Base-by-base conservation (phyloP, 1,284 basidiomycete species). In the Spongiforma sp. region DNA sequence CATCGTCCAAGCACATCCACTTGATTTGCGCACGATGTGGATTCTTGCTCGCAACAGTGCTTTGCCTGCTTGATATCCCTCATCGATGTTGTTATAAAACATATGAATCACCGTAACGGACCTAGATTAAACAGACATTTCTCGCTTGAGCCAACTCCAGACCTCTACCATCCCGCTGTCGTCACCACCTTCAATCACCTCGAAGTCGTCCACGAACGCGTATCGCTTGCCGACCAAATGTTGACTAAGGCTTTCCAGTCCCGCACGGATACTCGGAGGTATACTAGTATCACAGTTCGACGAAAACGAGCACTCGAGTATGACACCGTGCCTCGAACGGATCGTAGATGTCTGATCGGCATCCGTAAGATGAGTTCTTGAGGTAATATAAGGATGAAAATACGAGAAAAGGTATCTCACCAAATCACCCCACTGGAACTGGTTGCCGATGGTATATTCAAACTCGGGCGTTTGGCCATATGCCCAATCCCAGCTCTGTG, bases 391-490 rank as follows among this genome's bases (percentile, higher is more conserved):
- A 7, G 10, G 9, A 21, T 32, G 28, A 59, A 21, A 33, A 52
- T n/a, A 62, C 12, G 12, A 39, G 26, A 9, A 60, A 34, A 21
- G 52, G 11, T 2, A 53, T 75, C 89, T 75, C 73, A 90, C 92
- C 57, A 88, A 76, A 33, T 77, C 72, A 11, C 90, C 90, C 89
- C 89, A 90, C 8, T 72, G 57, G 68, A 94, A 93, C 19, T 71
- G 65, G 19, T 77, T 76, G 21, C 72, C 65, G 6, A 91, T 65
- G 5, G 78, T 80, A 68, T 89, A 88, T 50, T 88, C 91, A 75
- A 99, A 99, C 74, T 97, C 93, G 60, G 97, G 97, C 0, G 96
- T 98, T 75, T 98, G 94, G 0, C 96, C 97, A 73, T 89, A 98
- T 34, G 88, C 83, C 96, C 96, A 99, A 30, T 93, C 86, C 98